Conservation (phyloP, 305 asterid genomes). For the Salvia sclarea region DNA sequence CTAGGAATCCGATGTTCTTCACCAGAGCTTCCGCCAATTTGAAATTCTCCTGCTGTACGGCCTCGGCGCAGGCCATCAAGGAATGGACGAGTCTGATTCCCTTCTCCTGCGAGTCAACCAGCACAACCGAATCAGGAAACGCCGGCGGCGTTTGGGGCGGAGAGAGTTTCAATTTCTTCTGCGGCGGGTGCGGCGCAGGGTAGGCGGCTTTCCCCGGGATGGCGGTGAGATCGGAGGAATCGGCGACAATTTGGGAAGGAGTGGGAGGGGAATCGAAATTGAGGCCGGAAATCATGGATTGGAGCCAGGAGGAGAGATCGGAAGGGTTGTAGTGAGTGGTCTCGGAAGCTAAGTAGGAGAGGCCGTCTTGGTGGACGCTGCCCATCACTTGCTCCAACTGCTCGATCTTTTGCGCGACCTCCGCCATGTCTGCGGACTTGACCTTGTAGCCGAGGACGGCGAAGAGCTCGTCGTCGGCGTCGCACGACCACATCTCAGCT, state of each 20-base stretch:
- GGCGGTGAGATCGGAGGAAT: slow-evolving; percentile 67
- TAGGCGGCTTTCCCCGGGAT: slow-evolving; percentile 72
- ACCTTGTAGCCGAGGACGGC: slow-evolving; percentile 68
- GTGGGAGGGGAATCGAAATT: slow-evolving; percentile 41
- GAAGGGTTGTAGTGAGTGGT: slow-evolving; percentile 80
- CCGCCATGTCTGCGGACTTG: slow-evolving; percentile 60
- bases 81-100: slow-evolving; percentile 76
- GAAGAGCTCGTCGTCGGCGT: slow-evolving; percentile 52
- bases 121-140: slow-evolving; percentile 55
- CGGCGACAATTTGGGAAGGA: slow-evolving; percentile 38
- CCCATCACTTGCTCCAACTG: slow-evolving; percentile 61
- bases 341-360: slow-evolving; percentile 53
- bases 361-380: slow-evolving; percentile 43
- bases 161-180: slow-evolving; percentile 45
- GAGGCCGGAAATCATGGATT: slow-evolving; percentile 71
- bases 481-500: slow-evolving; percentile 54
- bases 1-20: slow-evolving; percentile 62
- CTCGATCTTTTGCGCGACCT: slow-evolving; percentile 67
- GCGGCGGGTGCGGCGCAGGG: slow-evolving; percentile 39
- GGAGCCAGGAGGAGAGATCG: slow-evolving; percentile 77
- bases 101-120: slow-evolving; percentile 78
- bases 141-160: too few relatives aligned
- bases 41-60: slow-evolving; percentile 61
- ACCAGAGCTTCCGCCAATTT: slow-evolving; percentile 67
- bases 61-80: slow-evolving; percentile 84